Base-by-base conservation (phyloP, 2,329 filamentous ascomycete species). In the Botryotinia convoluta region DNA sequence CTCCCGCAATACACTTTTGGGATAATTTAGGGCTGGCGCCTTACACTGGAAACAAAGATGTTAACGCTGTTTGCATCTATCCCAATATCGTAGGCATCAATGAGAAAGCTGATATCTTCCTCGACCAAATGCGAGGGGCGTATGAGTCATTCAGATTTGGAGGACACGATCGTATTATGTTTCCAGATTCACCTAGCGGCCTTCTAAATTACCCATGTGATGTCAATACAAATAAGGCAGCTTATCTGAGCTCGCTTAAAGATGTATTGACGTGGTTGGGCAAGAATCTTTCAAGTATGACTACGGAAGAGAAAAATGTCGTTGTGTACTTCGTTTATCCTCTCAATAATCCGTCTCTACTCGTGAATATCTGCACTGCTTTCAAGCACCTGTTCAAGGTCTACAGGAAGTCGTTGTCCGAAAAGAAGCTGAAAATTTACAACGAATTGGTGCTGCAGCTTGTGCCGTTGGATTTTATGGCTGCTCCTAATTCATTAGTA, bases 391-490 rank as follows among this genome's bases (percentile, higher is more conserved):
- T 95, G 8, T 92, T 91, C 77, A 89, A 93, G 75, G 83, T 87
- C 6, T 92, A 92, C 78, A 86, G 84, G 74, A 84, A 82, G 74
- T 79, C 85, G 35, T 80, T 88, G 63, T 81, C 84, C 5, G 87
- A 87, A 64, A 86, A 84, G 74, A 86, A 84, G 73, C 80, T 85
- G 71, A 79, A 83, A 10, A 81, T 84, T 6, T 79, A 83, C 35
- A 90, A 89, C 72, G 92, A 95, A 73, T 80, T 96, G n/a, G 90
- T 94, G 6, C 83, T 97, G 29, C 93, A 97, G 79, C 86, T 97
- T 3, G 83, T 97, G 1, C 91, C 93, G 0, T 85, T 91, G 26
- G 87, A 89, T 72, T 84, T 90, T n/a, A 82, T 96, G 14, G 89
- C 91, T 12, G 91, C 90, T 1, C 84, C 89, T 6, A 87, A 87